phyloP scores from a whole-genome alignment of 306 rosid genomes.

The Albizia julibrissin region DNA sequence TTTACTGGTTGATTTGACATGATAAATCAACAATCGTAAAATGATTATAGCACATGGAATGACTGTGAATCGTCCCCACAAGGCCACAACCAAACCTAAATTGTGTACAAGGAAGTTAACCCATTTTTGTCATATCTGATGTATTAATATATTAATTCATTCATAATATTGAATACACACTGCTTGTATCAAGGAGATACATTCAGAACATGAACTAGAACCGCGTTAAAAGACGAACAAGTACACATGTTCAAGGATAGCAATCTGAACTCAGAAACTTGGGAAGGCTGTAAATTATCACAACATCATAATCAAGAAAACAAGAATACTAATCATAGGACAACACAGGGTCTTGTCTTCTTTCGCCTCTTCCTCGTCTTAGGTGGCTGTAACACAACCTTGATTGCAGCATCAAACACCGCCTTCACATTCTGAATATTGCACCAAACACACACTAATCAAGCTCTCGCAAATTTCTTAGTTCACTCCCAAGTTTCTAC shows the following conservation, averaged over 20 bases:
- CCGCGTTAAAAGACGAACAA: neutral
- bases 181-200: slow-evolving; percentile 21
- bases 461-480: neutral
- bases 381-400: slow-evolving; percentile 58
- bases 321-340: slow-evolving; percentile 34
- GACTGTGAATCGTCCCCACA: neutral
- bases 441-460: slow-evolving; percentile 22
- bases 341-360: slow-evolving; percentile 47
- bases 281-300: slow-evolving; percentile 30
- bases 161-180: slow-evolving; percentile 16
- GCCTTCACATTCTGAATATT: slow-evolving; percentile 50
- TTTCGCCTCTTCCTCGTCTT: slow-evolving; percentile 50
- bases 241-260: slow-evolving; percentile 27
- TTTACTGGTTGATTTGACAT: too few relatives aligned
- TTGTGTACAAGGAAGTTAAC: neutral
- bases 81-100: neutral
- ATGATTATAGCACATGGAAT: neutral
- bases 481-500: too few relatives aligned
- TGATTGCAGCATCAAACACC: slow-evolving; percentile 53
- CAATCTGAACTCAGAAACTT: slow-evolving; percentile 22
- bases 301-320: slow-evolving; percentile 30
- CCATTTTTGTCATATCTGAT: neutral
- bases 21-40: too few relatives aligned
- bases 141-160: neutral
- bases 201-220: slow-evolving; percentile 24